Base-by-base conservation (phyloP, 2,329 filamentous ascomycete species). In the Colletotrichum aenigma region DNA sequence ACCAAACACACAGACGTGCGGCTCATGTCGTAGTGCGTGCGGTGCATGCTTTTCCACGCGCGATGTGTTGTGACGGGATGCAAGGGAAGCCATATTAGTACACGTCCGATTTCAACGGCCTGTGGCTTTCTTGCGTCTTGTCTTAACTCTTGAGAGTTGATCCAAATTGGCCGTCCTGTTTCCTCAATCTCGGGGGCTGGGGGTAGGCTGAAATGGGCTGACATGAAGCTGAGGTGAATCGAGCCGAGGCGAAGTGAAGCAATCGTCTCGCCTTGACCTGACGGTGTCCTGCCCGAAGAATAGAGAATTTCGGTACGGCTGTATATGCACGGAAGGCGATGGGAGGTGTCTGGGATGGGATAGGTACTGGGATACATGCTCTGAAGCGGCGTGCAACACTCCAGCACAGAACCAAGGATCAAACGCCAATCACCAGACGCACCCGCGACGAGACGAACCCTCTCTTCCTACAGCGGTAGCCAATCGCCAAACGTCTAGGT, bases 391-490 rank as follows among this genome's bases (percentile, higher is more conserved):
- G 26, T n/a, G 30, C 18, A n/a, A 21, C 28, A 16, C 18, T 7
- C 28, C 28, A 30, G 36, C 18, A 7, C 13, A 15, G n/a, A 26
- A 52, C 62, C 70, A 72, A 67, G 62, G 70, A 60, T 69, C 55
- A 36, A 68, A 61, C 28, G 64, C 64, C 60, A 68, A 62, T 69
- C 65, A 73, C 68, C 52, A 74, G 72, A 71, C 68, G 71, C 61
- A 52, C 30, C 36, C 61, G 72, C 72, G 68, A 74, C 72, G 68
- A 74, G 72, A 71, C 61, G 72, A 74, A 74, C 72, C 60, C 71
- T 62, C 24, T 21, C 12, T 26, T 58, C 30, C 36, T 34, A 26
- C 21, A 32, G 24, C 21, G 12, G 38, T 36, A 43, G 21, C 65
- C 58, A 65, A 32, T 70, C n/a, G 43, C 7, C 18, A 18, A 26